phyloP scores from a whole-genome alignment of 441 rosid genomes.

The Isatis lusitanica region DNA sequence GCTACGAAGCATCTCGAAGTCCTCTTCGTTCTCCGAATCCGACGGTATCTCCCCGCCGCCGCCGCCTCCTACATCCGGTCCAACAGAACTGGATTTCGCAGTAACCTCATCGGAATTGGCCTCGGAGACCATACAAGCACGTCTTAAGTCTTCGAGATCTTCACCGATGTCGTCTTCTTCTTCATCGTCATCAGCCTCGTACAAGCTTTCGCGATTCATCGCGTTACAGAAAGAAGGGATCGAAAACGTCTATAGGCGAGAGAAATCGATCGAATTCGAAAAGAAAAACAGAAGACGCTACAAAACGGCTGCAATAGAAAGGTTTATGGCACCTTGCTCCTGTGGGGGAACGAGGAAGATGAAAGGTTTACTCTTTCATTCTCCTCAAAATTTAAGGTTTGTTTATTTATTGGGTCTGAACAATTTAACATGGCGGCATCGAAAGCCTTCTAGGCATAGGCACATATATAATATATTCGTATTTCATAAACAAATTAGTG shows the following conservation, averaged over 20 bases:
- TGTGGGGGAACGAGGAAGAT: not conserved
- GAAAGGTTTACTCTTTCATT: not conserved
- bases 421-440: slow-evolving; percentile 23
- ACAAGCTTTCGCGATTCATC: slow-evolving; percentile 24
- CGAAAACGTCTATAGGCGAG: no score
- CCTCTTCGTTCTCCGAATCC: slow-evolving; percentile 64
- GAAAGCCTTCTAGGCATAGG: not conserved
- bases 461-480: not conserved
- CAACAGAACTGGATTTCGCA: not conserved
- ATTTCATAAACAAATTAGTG: not conserved
- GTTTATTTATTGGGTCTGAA: not conserved
- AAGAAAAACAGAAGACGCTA: not conserved
- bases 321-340: not conserved
- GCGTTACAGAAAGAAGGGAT: not conserved
- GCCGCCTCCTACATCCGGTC: slow-evolving; percentile 8
- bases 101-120: slow-evolving; percentile 33
- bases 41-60: slow-evolving; percentile 15
- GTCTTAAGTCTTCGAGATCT: slow-evolving; percentile 74
- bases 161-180: slow-evolving; percentile 50
- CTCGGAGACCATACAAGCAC: slow-evolving; percentile 59
- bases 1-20: slow-evolving; percentile 53
- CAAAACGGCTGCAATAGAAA: slow-evolving; percentile 19
- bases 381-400: not conserved
- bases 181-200: slow-evolving; percentile 29
- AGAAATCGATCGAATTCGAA: not conserved